A percentile compares a stretch with the other conserved stretches of the same genome.
Evolutionary conservation across 441 rosid species (phyloP).

Genomic region (Erodium trifolium): DNA sequence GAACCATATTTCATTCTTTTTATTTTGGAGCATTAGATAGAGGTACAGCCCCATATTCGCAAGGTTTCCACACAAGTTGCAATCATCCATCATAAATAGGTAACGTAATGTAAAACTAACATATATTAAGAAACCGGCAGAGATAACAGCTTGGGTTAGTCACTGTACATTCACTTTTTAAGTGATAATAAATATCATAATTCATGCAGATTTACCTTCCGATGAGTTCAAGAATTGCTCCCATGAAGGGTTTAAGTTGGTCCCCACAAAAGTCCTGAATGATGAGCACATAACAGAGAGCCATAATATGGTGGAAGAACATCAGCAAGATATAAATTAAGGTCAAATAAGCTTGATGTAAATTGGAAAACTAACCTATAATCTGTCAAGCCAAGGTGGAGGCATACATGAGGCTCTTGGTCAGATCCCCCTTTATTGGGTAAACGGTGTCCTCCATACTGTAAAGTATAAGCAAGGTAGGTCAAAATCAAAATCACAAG

Average conservation of each 20-base stretch:
- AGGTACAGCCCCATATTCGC: not conserved
- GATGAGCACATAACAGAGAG: slow-evolving; percentile 21
- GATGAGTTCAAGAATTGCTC: slow-evolving; percentile 66
- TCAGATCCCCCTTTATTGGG: slow-evolving; percentile 30
- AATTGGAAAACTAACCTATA: slow-evolving; percentile 46
- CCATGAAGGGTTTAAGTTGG: slow-evolving; percentile 80
- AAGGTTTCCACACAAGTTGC: no score
- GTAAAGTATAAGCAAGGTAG: slow-evolving; percentile 17
- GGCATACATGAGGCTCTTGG: slow-evolving; percentile 35
- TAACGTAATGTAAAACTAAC: not conserved
- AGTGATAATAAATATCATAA: not conserved
- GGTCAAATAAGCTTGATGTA: not conserved
- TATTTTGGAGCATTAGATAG: not conserved
- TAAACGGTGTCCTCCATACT: slow-evolving; percentile 59
- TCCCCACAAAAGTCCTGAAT: slow-evolving; percentile 81
- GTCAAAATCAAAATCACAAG: no score
- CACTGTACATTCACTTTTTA: not conserved
- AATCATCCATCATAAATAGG: no score
- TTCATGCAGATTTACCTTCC: slow-evolving; percentile 39
- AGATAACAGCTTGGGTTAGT: not conserved
- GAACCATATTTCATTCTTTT: not conserved
- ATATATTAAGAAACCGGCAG: not conserved
- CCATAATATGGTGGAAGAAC: slow-evolving; percentile 14
- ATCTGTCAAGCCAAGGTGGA: slow-evolving; percentile 79
- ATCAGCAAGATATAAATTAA: slow-evolving; percentile 4